Conservation (phyloP, 2,329 filamentous ascomycete species). For the Penicillium griseofulvum region DNA sequence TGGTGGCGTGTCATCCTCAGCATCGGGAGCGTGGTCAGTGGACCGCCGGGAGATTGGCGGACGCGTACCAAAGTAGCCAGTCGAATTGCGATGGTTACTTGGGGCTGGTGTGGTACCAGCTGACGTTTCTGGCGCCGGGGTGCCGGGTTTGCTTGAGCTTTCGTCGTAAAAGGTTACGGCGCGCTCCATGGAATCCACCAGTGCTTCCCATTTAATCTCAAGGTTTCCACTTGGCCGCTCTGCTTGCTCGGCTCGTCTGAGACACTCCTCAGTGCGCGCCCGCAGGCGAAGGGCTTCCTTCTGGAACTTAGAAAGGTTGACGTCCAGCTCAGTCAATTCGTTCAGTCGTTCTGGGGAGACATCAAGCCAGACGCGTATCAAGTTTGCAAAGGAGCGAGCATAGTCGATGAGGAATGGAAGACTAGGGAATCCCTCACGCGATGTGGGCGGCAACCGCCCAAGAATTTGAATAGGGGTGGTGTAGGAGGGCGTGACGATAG, state of each 20-base stretch:
- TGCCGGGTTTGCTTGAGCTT: constrained; percentile 37
- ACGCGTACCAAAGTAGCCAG: constrained; percentile 40
- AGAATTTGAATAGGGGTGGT: constrained; percentile 90
- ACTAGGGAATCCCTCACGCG: constrained; percentile 87
- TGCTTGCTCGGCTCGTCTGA: constrained; percentile 48
- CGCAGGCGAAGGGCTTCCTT: constrained; percentile 42
- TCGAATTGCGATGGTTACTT: constrained; percentile 41
- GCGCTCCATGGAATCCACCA: constrained; percentile 49
- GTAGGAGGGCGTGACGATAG: constrained; percentile 75
- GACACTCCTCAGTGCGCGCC: constrained; percentile 46
- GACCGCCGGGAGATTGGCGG: constrained; percentile 40
- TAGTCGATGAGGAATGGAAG: constrained; percentile 91
- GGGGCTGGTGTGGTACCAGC: constrained; percentile 30
- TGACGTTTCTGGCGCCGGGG: constrained; percentile 36
- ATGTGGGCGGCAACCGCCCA: constrained; percentile 72
- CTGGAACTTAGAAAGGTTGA: constrained; percentile 44
- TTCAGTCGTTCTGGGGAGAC: constrained; percentile 40
- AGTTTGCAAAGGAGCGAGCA: constrained; percentile 75
- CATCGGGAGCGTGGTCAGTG: constrained; percentile 38
- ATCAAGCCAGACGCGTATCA: constrained; percentile 63
- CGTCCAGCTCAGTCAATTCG: constrained; percentile 40
- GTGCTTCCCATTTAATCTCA: constrained; percentile 50
- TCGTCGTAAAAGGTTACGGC: constrained; percentile 44
- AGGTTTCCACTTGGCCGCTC: constrained; percentile 48
- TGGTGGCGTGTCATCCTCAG: constrained; percentile 47